Evolutionary conservation across 1,139 yeast species (phyloP).

Genomic region (Kodamaea sp.): DNA sequence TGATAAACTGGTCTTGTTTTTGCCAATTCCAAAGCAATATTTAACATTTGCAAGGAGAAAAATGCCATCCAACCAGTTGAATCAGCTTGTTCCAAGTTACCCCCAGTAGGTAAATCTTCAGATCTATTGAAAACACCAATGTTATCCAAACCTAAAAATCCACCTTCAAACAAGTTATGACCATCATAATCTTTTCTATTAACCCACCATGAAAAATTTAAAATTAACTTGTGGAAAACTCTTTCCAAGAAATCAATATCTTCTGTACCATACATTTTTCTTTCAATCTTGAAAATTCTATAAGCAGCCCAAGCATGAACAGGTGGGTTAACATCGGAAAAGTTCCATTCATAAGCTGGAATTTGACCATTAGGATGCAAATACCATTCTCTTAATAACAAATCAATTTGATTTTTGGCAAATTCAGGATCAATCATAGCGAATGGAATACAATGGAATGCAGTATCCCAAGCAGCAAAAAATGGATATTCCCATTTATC

Average conservation of each 20-base stretch:
- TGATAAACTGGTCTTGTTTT: constrained; percentile 86
- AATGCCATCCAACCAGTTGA: constrained; percentile 99
- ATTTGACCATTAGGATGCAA: constrained; percentile 99
- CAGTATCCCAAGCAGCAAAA: constrained; percentile 97
- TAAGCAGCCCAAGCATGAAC: constrained; percentile 98
- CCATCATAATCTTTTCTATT: constrained; percentile 89
- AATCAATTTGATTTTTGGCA: constrained; percentile 85
- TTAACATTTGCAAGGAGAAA: constrained; percentile 86
- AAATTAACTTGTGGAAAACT: constrained; percentile 83
- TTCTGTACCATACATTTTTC: constrained; percentile 78
- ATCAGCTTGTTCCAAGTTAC: constrained; percentile 89
- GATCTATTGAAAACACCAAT: constrained; percentile 93
- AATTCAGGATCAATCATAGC: constrained; percentile 95
- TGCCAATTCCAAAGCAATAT: constrained; percentile 87
- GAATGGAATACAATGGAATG: constrained; percentile 91
- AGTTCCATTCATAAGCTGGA: constrained; percentile 98
- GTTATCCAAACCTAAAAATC: constrained; percentile 89
- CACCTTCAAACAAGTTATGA: constrained; percentile 91
- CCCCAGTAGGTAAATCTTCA: constrained; percentile 93
- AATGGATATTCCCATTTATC: constrained; percentile 98
- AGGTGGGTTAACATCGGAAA: constrained; percentile 93
- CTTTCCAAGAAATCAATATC: constrained; percentile 85
- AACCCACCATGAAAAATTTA: constrained; percentile 98
- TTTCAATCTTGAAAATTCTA: constrained; percentile 84
- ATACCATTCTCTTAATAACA: constrained; percentile 92